These are phyloP conservation scores for Fusarium denticulatum DNA, from an alignment of 2,329 filamentous ascomycete species.

Conservation along the genomic window DNA sequence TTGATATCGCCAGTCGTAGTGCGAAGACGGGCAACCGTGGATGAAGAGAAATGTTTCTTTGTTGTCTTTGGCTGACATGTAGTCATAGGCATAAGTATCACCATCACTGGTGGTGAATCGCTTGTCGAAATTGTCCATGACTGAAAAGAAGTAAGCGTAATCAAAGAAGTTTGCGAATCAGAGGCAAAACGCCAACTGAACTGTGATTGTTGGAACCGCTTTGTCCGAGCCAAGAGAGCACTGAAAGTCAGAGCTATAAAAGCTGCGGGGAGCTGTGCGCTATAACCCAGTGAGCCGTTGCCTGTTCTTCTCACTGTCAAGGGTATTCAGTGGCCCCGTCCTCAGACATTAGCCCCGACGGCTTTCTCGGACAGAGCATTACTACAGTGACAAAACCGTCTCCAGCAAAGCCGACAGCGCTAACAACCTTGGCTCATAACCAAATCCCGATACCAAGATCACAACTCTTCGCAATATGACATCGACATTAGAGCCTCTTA, in stretches of 20 bases:
- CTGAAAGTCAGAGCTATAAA: neutral
- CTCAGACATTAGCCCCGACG: neutral
- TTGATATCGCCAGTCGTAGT: slow-evolving; percentile 32
- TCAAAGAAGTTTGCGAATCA: neutral
- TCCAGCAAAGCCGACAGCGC: neutral
- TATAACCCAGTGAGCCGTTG: neutral
- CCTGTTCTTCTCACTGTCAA: neutral
- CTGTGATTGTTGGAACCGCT: neutral
- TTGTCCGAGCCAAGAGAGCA: too few species aligned
- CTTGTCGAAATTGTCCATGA: slow-evolving; percentile 6
- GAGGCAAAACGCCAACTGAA: neutral
- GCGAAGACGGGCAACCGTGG: slow-evolving; percentile 34
- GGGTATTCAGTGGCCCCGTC: neutral
- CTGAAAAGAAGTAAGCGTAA: neutral
- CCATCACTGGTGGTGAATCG: neutral
- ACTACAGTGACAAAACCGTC: neutral
- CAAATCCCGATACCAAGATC: rapidly evolving
- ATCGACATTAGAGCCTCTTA: neutral
- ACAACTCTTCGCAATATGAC: neutral
- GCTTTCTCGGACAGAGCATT: neutral
- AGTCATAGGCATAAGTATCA: slow-evolving; percentile 15
- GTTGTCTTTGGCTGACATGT: neutral
- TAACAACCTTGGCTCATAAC: neutral
- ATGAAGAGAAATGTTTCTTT: slow-evolving; percentile 32
- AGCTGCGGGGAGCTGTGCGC: neutral